Conservation (phyloP, 1,284 basidiomycete genomes). For the Rhodotorula sp. region DNA sequence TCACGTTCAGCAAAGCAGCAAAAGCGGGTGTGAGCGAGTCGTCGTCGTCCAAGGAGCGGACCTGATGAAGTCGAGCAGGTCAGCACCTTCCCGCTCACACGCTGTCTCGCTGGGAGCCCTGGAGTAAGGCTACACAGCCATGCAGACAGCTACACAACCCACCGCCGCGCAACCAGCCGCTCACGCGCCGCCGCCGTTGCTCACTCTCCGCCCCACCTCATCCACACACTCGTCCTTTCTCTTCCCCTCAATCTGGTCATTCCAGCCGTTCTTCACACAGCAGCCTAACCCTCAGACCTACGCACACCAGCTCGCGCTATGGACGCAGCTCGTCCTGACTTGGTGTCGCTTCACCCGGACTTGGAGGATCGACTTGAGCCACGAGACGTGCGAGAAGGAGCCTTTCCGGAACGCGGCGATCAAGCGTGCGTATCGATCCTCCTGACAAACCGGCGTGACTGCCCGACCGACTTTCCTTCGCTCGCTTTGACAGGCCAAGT, state of each 20-base stretch:
- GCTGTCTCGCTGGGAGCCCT: not conserved
- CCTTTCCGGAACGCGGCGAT: conserved; percentile 50
- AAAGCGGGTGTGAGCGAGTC: not conserved
- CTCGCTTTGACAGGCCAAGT: conserved; percentile 1
- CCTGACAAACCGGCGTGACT: not conserved
- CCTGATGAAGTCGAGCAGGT: not conserved
- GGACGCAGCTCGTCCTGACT: conserved; percentile 53
- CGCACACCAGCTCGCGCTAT: conserved; percentile 53
- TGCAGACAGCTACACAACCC: not conserved
- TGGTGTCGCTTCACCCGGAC: conserved; percentile 52
- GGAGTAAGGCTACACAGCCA: not conserved
- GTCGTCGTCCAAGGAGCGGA: too few species aligned
- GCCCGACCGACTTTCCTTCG: not conserved
- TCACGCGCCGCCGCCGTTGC: not conserved
- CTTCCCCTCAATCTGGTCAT: conserved; percentile 56
- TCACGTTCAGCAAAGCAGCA: not conserved
- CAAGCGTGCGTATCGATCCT: conserved; percentile 43
- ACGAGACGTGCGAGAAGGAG: conserved; percentile 43
- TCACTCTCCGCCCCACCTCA: conserved; percentile 13
- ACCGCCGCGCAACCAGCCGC: not conserved
- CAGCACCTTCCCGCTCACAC: not conserved
- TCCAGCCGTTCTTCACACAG: conserved; percentile 58
- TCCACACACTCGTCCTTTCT: conserved; percentile 47
- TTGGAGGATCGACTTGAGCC: conserved; percentile 51
- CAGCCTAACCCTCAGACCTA: conserved; percentile 56